phyloP scores from a whole-genome alignment of 768 basidiomycete genomes.

The Hydnomerulius pinastri region DNA sequence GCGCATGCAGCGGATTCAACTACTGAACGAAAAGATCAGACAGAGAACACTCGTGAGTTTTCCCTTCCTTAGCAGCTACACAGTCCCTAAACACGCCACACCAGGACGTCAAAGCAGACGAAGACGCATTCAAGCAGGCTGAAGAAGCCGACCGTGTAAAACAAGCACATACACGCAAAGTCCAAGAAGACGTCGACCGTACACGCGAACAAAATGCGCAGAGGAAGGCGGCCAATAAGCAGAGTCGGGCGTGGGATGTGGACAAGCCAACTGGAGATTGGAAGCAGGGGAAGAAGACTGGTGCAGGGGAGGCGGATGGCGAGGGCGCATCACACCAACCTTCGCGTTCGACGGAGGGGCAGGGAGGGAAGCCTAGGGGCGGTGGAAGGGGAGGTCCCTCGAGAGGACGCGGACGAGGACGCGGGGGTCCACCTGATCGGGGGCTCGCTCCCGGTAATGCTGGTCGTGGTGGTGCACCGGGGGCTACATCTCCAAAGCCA shows the following conservation, averaged over 20 bases:
- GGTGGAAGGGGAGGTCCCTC: conserved; percentile 31
- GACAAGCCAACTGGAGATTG: conserved; percentile 48
- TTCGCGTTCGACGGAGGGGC: conserved; percentile 20
- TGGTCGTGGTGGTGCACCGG: background rate
- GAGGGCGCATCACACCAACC: conserved; percentile 6
- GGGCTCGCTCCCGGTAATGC: background rate
- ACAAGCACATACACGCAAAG: conserved; percentile 57
- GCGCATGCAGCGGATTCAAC: conserved; percentile 67
- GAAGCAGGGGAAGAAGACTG: conserved; percentile 13
- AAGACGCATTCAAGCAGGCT: conserved; percentile 72
- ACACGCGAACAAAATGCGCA: conserved; percentile 79
- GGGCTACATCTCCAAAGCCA: background rate
- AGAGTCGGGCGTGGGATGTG: conserved; percentile 83
- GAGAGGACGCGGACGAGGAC: conserved; percentile 39
- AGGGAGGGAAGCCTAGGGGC: conserved; percentile 32
- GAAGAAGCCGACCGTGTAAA: conserved; percentile 65
- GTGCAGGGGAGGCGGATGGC: conserved; percentile 4
- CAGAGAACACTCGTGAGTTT: conserved; percentile 59
- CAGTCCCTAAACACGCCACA: background rate
- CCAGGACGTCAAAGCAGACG: conserved; percentile 81
- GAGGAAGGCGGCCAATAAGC: conserved; percentile 79
- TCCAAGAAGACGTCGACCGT: conserved; percentile 68
- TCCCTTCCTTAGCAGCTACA: background rate
- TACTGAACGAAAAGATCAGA: conserved; percentile 78
- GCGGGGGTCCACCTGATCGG: conserved; percentile 24